phyloP scores from a whole-genome alignment of 768 basidiomycete species.

The Clavulina sp. region DNA sequence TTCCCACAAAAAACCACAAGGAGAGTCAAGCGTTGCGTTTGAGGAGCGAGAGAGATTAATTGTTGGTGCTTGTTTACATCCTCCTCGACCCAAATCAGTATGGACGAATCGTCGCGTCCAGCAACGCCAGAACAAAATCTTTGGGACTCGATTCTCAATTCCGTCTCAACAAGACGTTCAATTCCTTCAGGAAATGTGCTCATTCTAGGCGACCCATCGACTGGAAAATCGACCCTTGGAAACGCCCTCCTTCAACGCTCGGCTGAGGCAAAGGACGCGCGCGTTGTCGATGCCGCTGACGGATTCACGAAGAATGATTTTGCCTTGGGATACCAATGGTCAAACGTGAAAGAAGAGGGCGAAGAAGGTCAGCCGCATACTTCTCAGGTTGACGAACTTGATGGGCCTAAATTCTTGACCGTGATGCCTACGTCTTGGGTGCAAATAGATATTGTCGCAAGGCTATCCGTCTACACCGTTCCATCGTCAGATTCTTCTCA shows the following conservation, averaged over 20 bases:
- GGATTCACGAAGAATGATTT: conserved; percentile 36
- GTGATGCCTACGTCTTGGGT: not conserved
- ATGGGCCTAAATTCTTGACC: not conserved
- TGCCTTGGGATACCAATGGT: conserved; percentile 83
- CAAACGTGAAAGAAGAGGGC: conserved; percentile 77
- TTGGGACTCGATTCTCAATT: conserved; percentile 86
- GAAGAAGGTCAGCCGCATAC: conserved; percentile 58
- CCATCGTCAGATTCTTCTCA: conserved; percentile 62
- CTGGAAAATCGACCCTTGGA: conserved; percentile 62
- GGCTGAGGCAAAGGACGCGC: not conserved
- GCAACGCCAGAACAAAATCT: conserved; percentile 35
- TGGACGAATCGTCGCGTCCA: too few species aligned
- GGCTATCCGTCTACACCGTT: conserved; percentile 80
- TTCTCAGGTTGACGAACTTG: too few species aligned
- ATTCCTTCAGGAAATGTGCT: conserved; percentile 79
- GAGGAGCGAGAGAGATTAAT: too few species aligned
- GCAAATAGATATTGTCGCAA: conserved; percentile 63
- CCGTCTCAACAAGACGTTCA: conserved; percentile 62
- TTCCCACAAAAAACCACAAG: too few species aligned
- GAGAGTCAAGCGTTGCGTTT: too few species aligned
- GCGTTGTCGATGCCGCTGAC: not conserved
- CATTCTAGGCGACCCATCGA: conserved; percentile 58
- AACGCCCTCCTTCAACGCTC: conserved; percentile 56
- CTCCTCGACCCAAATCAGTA: too few species aligned
- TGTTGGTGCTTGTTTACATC: too few species aligned